These are phyloP conservation scores for Triticum aestivum DNA, from an alignment of 176 grass and related monocot species.

Conservation along the genomic window IWGSC_CS_RefSeq_v2.1 NC_057811.1:6192047-6192546, in stretches of 20 bases:
- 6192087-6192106: not conserved
- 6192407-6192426: not conserved
- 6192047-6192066: not conserved
- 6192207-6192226: not conserved
- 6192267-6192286: fast-evolving
- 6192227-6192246: not conserved
- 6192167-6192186: not conserved
- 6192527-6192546: too few species aligned
- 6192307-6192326: not conserved
- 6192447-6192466: not conserved
- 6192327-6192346: not conserved
- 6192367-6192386: not conserved
- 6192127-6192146: not conserved
- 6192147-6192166: too few species aligned
- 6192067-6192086: not conserved
- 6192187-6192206: not conserved
- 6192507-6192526: too few species aligned
- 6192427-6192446: not conserved
- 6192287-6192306: not conserved
- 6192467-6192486: not conserved
- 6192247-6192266: not conserved
- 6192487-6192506: not conserved
- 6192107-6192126: not conserved
- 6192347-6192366: not conserved
- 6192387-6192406: not conserved